A percentile compares a stretch with the other conserved stretches of the same genome.
Conservation (phyloP, 306 rosid genomes). For the Glycine latifolia region DNA sequence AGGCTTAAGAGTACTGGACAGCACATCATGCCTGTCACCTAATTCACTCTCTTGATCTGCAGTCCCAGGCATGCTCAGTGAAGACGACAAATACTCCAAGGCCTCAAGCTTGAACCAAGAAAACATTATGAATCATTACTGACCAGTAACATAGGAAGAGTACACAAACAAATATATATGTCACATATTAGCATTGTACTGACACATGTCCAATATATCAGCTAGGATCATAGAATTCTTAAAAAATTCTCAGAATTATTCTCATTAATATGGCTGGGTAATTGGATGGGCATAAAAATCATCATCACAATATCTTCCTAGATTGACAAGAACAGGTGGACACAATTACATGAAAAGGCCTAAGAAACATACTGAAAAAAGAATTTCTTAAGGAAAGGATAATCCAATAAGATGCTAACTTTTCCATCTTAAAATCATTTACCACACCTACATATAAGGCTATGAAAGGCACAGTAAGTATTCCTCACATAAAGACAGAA, state of each 20-base stretch:
- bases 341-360: slow-evolving; percentile 37
- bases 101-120: slow-evolving; percentile 77
- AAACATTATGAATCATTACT: slow-evolving; percentile 44
- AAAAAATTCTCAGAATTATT: background rate
- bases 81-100: slow-evolving; percentile 79
- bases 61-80: slow-evolving; percentile 61
- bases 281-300: slow-evolving; percentile 8
- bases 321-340: slow-evolving; percentile 24
- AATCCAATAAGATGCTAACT: slow-evolving; percentile 23
- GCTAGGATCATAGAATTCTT: slow-evolving; percentile 16
- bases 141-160: slow-evolving; percentile 29
- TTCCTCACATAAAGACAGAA: slow-evolving; percentile 26
- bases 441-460: slow-evolving; percentile 22
- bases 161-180: slow-evolving; percentile 19
- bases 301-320: slow-evolving; percentile 40
- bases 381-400: slow-evolving; percentile 35
- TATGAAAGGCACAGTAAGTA: slow-evolving; percentile 19
- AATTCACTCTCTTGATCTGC: slow-evolving; percentile 60
- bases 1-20: slow-evolving; percentile 59
- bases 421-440: slow-evolving; percentile 30
- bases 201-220: background rate
- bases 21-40: slow-evolving; percentile 48
- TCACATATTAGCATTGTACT: slow-evolving; percentile 16
- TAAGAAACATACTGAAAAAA: slow-evolving; percentile 22
- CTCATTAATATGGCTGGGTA: slow-evolving; percentile 26